phyloP scores from a whole-genome alignment of 2,329 filamentous ascomycete genomes.

The Xylaria sp. region DNA sequence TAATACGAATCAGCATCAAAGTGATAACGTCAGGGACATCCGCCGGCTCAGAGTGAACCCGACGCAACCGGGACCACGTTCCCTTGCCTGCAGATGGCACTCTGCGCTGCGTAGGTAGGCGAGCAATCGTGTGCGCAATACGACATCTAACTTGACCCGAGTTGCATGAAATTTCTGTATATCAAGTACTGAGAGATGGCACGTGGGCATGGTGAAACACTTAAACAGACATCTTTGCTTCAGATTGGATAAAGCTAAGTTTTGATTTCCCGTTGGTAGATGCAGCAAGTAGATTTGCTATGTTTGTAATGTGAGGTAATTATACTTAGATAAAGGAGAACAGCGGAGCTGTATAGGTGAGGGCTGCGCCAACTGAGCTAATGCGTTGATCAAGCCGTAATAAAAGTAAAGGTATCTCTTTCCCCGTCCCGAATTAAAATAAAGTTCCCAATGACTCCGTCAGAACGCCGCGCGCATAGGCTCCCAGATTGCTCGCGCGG shows the following conservation, averaged over 20 bases:
- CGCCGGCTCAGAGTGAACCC: too few relatives aligned
- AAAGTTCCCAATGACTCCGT: slow-evolving; percentile 26
- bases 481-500: slow-evolving; percentile 31
- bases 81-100: too few relatives aligned
- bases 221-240: neutral
- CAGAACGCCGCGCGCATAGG: slow-evolving; percentile 30
- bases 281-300: slow-evolving; percentile 1
- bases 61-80: too few relatives aligned
- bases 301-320: slow-evolving; percentile 19
- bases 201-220: neutral
- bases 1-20: neutral
- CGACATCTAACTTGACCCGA: neutral
- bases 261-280: neutral
- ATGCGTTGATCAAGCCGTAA: neutral
- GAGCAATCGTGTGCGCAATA: neutral
- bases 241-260: neutral
- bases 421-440: slow-evolving; percentile 26
- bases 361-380: slow-evolving; percentile 17
- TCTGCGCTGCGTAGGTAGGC: neutral
- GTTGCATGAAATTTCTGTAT: neutral
- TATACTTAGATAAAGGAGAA: slow-evolving; percentile 26
- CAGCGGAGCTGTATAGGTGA: slow-evolving; percentile 23
- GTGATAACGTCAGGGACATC: too few relatives aligned
- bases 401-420: slow-evolving; percentile 29
- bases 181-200: neutral